Evolutionary conservation across 2,329 filamentous ascomycete genomes (phyloP).

Genomic region (Monosporascus sp.): DNA sequence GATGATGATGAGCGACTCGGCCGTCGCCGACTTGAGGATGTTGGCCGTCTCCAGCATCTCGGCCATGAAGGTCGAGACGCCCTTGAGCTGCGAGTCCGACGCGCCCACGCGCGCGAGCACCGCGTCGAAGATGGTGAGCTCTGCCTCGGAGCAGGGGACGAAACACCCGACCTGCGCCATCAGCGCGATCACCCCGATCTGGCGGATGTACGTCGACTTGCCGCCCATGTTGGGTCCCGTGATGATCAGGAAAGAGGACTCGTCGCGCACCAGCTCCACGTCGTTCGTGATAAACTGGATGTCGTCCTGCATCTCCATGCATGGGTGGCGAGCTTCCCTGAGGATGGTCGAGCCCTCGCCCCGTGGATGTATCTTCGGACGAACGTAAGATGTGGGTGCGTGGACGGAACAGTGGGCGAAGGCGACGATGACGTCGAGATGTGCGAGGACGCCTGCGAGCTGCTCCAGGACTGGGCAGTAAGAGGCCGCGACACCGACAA

Average conservation of each 20-base stretch:
- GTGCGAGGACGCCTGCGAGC: slow-evolving; percentile 80
- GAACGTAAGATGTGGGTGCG: slow-evolving; percentile 85
- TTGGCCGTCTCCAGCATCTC: slow-evolving; percentile 99
- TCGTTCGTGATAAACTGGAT: slow-evolving; percentile 99
- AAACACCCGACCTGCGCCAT: slow-evolving; percentile 98
- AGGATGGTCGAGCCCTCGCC: slow-evolving; percentile 84
- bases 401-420: slow-evolving; percentile 92
- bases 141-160: slow-evolving; percentile 84
- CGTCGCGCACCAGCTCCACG: slow-evolving; percentile 70
- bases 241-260: slow-evolving; percentile 90
- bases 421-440: slow-evolving; percentile 91
- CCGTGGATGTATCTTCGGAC: slow-evolving; percentile 83
- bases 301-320: slow-evolving; percentile 98
- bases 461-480: slow-evolving; percentile 91
- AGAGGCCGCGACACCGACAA: slow-evolving; percentile 87
- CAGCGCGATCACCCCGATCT: slow-evolving; percentile 92
- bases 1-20: slow-evolving; percentile 95
- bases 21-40: slow-evolving; percentile 93
- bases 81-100: slow-evolving; percentile 93
- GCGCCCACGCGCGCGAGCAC: slow-evolving; percentile 95
- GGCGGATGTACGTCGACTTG: slow-evolving; percentile 96
- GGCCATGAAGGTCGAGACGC: slow-evolving; percentile 98
- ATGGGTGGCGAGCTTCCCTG: slow-evolving; percentile 92
- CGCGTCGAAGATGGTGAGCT: slow-evolving; percentile 93
- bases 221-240: slow-evolving; percentile 99